Evolutionary conservation across 164 flowering plant species (phyloP).

Genomic region (Cinnamomum chago): DNA sequence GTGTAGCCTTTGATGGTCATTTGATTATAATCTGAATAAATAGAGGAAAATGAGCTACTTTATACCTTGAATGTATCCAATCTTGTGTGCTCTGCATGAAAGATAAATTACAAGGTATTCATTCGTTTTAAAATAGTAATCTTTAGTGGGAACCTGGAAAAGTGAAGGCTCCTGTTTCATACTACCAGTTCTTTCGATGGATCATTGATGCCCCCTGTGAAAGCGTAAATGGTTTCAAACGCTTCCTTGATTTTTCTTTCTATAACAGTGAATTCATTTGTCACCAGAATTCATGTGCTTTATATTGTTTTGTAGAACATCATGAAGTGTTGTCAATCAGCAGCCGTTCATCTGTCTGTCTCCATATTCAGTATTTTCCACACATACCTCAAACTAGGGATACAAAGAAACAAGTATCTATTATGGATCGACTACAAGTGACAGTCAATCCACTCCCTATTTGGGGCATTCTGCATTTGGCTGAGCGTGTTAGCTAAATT

Average conservation of each 20-base stretch:
- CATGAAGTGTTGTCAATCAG: too few species aligned
- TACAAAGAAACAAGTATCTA: too few species aligned
- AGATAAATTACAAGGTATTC: neutral
- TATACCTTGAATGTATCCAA: neutral
- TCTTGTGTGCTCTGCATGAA: neutral
- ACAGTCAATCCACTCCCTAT: too few species aligned
- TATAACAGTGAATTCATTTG: neutral
- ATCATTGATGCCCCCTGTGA: neutral
- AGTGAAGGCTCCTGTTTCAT: neutral
- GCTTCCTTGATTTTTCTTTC: neutral
- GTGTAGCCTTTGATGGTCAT: too few species aligned
- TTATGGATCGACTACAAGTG: too few species aligned
- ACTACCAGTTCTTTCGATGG: neutral
- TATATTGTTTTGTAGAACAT: too few species aligned
- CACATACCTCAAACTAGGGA: neutral
- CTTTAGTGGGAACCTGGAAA: neutral
- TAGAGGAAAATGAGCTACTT: neutral
- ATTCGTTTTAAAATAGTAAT: neutral
- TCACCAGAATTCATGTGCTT: neutral
- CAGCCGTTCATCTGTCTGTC: neutral
- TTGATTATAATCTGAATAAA: too few species aligned
- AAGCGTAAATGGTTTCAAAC: neutral
- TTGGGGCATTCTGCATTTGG: too few species aligned
- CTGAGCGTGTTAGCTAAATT: neutral
- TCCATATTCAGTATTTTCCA: neutral